These are phyloP conservation scores for Camelina neglecta DNA, from an alignment of 345 rosid genomes.

Conservation along the genomic window DNA sequence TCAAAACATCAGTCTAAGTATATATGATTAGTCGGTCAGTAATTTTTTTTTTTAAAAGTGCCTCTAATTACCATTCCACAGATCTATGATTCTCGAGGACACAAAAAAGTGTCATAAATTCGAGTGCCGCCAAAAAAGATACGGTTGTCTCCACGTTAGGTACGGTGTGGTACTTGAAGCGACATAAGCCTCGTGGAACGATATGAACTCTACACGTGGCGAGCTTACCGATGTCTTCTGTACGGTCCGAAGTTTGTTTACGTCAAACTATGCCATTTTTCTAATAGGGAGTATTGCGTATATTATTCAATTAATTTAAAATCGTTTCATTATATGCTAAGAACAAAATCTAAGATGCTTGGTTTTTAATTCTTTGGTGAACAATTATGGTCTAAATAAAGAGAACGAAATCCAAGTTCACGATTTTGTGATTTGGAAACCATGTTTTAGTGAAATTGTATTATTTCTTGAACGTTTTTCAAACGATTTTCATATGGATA, in stretches of 20 bases:
- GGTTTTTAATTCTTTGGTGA: conserved; percentile 34
- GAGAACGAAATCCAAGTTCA: conserved; percentile 41
- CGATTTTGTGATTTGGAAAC: conserved; percentile 32
- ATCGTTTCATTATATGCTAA: conserved; percentile 34
- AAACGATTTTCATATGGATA: conserved; percentile 11
- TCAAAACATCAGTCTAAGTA: too few relatives aligned
- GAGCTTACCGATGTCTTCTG: conserved; percentile 30
- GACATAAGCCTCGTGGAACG: conserved; percentile 39
- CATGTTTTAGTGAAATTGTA: conserved; percentile 3
- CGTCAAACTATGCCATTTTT: conserved; percentile 35
- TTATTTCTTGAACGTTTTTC: neutral
- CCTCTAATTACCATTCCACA: conserved; percentile 21
- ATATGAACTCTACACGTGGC: conserved; percentile 39
- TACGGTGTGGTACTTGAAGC: conserved; percentile 45
- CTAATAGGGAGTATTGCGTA: conserved; percentile 1
- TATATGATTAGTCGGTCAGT: conserved; percentile 10
- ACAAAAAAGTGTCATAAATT: conserved; percentile 29
- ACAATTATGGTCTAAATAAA: conserved; percentile 29
- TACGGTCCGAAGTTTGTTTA: conserved; percentile 37
- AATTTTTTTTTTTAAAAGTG: conserved; percentile 7
- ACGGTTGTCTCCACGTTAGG: conserved; percentile 47
- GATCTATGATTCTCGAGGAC: conserved; percentile 34
- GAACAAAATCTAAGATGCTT: conserved; percentile 41
- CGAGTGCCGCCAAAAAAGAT: conserved; percentile 40
- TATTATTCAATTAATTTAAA: conserved; percentile 2